These are phyloP conservation scores for Asterophora lycoperdoides DNA, from an alignment of 768 basidiomycete genomes.

Conservation along the genomic window DNA sequence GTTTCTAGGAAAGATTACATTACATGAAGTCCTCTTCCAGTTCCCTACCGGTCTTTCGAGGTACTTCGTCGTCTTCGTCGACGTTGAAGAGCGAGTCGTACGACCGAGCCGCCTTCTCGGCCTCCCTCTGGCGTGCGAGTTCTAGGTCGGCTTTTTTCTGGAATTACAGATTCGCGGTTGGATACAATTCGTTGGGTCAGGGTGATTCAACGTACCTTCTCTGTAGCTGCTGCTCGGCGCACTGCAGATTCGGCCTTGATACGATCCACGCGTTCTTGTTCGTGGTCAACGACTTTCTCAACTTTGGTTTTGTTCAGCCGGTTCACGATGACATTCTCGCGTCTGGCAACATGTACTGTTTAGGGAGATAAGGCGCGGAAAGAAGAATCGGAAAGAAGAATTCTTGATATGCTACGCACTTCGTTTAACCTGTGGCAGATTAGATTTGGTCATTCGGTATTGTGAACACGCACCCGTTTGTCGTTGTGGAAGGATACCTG, in stretches of 20 bases:
- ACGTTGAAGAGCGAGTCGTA: constrained; percentile 79
- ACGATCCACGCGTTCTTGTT: constrained; percentile 80
- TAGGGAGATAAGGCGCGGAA: constrained; percentile 1
- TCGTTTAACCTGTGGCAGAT: constrained; percentile 63
- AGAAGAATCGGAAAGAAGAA: too few relatives aligned
- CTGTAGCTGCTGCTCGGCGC: constrained; percentile 57
- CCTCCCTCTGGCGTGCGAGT: constrained; percentile 70
- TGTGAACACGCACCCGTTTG: constrained; percentile 54
- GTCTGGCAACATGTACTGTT: constrained; percentile 69
- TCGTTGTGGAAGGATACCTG: constrained; percentile 94
- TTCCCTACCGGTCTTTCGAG: constrained; percentile 61
- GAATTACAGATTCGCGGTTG: background rate
- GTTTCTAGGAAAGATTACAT: constrained; percentile 14
- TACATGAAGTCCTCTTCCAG: constrained; percentile 91
- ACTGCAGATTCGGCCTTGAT: constrained; percentile 69
- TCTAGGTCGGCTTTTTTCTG: constrained; percentile 81
- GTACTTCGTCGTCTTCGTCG: constrained; percentile 51
- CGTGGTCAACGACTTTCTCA: constrained; percentile 84
- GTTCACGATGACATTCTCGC: constrained; percentile 89
- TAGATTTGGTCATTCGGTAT: background rate
- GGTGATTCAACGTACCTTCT: constrained; percentile 46
- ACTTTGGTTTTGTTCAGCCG: constrained; percentile 91
- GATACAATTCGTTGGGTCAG: background rate
- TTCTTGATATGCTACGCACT: constrained; percentile 34
- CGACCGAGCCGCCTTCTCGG: constrained; percentile 82